These are phyloP conservation scores for Melaleuca quinquenervia DNA, from an alignment of 345 rosid genomes.

Conservation along the genomic window DNA sequence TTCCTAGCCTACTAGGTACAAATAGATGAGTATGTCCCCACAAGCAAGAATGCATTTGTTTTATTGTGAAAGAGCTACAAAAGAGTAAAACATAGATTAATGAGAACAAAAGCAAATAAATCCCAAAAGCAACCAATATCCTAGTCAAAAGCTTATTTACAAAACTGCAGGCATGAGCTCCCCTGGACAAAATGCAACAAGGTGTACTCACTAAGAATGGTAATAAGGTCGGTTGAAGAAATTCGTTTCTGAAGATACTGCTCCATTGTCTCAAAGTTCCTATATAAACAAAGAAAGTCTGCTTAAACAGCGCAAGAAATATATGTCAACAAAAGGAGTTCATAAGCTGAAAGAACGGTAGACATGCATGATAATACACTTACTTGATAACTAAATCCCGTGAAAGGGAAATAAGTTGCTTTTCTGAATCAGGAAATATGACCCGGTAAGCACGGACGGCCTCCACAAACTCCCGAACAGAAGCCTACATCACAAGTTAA, in stretches of 20 bases:
- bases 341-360: not conserved
- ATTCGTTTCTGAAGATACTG: constrained; percentile 42
- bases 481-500: constrained; percentile 38
- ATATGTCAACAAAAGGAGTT: not conserved
- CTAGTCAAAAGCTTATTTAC: not conserved
- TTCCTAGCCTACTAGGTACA: not conserved
- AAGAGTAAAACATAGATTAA: not conserved
- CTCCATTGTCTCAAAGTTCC: constrained; percentile 67
- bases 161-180: not conserved
- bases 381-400: constrained; percentile 64
- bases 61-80: not conserved
- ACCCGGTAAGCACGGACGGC: constrained; percentile 84
- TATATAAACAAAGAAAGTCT: constrained; percentile 4
- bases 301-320: not conserved
- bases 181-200: not conserved
- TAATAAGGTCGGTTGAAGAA: constrained; percentile 47
- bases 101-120: not conserved
- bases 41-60: not conserved
- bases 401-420: constrained; percentile 66
- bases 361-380: not conserved
- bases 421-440: constrained; percentile 93
- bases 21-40: not conserved
- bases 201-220: constrained; percentile 49
- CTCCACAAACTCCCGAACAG: constrained; percentile 75
- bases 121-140: not conserved